Conservation (phyloP, 2,329 filamentous ascomycete genomes). For the Ascochyta viciae-villosae region DNA sequence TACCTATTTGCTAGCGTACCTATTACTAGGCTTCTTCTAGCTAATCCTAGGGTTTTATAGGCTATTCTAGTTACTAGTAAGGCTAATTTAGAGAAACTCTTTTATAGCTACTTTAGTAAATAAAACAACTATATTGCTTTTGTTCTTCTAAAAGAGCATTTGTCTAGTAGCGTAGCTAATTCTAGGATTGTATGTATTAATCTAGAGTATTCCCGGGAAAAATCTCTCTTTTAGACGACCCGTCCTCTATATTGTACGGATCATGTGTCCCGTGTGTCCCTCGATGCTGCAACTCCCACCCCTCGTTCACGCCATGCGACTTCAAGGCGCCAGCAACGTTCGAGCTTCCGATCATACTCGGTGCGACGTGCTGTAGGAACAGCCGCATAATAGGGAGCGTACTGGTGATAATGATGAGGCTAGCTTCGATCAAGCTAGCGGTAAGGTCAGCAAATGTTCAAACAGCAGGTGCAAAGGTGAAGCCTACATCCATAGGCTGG, state of each 20-base stretch:
- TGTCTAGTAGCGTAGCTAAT: no score
- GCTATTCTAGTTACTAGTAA: no score
- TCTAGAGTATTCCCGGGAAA: not conserved
- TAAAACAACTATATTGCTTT: no score
- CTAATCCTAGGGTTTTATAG: no score
- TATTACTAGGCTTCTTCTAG: no score
- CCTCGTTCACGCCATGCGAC: not conserved
- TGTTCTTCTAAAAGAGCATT: no score
- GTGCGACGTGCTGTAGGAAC: constrained; percentile 49
- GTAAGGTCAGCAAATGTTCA: not conserved
- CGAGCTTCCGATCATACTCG: constrained; percentile 17
- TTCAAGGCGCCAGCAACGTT: not conserved
- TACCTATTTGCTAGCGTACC: no score
- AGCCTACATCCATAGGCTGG: constrained; percentile 23
- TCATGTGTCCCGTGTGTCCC: constrained; percentile 1
- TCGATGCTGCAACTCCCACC: constrained; percentile 15
- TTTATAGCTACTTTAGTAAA: no score
- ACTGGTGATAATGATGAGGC: constrained; percentile 52
- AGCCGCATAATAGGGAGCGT: constrained; percentile 51
- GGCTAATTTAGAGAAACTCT: no score
- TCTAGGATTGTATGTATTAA: no score
- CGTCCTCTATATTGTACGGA: constrained; percentile 10
- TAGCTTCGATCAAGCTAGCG: constrained; percentile 49
- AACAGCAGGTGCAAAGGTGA: not conserved
- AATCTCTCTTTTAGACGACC: constrained; percentile 10